Conservation (phyloP, 2,329 filamentous ascomycete species). For the Zymoseptoria crescenta region DNA sequence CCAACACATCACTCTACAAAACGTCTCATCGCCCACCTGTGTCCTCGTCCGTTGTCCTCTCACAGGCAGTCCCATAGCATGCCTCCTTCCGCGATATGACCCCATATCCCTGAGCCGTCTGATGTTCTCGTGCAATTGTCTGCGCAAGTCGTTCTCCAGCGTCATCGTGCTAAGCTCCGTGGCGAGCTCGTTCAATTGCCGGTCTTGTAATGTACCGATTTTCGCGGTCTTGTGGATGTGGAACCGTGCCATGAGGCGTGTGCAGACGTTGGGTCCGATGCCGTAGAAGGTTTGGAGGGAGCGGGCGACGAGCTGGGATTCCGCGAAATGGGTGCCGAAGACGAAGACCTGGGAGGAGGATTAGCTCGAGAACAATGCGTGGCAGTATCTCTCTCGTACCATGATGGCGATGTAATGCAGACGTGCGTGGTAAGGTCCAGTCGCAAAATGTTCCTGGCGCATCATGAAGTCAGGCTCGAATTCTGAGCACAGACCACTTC, state of each 20-base stretch:
- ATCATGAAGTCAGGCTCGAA: background rate
- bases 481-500: background rate
- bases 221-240: conserved; percentile 78
- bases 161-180: conserved; percentile 85
- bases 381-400: background rate
- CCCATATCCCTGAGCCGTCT: conserved; percentile 81
- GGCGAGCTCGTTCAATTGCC: conserved; percentile 73
- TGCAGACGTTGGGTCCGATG: conserved; percentile 62
- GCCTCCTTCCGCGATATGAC: conserved; percentile 76
- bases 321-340: conserved; percentile 76
- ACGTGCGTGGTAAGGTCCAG: too few relatives aligned
- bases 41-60: conserved; percentile 81
- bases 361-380: background rate
- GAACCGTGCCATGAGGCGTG: conserved; percentile 77
- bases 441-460: background rate
- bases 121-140: conserved; percentile 77
- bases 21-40: conserved; percentile 46
- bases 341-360: conserved; percentile 49
- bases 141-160: conserved; percentile 79
- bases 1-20: background rate
- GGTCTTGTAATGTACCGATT: conserved; percentile 64
- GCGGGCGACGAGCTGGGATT: conserved; percentile 62
- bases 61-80: conserved; percentile 88
- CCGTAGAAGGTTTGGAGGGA: conserved; percentile 81
- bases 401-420: conserved; percentile 7